These are phyloP conservation scores for Nemania bipapillata DNA, from an alignment of 2,329 filamentous ascomycete species.

Conservation along the genomic window DNA sequence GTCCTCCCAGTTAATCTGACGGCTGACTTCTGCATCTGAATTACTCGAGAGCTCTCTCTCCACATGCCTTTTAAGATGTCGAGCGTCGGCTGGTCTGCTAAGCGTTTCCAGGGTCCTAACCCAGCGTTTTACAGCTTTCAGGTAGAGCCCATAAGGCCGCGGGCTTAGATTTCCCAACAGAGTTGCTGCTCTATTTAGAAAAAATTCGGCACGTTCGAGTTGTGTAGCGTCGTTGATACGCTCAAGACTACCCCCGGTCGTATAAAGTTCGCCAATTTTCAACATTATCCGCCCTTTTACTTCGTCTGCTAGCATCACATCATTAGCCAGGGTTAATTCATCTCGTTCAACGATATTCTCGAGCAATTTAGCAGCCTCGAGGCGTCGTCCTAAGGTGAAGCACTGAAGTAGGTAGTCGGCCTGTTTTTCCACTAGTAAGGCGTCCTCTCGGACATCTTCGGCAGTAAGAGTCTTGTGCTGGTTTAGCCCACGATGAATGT, in stretches of 20 bases:
- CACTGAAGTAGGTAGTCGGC: constrained; percentile 10
- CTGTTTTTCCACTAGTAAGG: constrained; percentile 5
- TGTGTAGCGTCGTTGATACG: neutral
- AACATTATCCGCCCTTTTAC: constrained; percentile 11
- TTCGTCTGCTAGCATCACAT: neutral
- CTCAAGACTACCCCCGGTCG: neutral
- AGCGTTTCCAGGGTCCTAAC: constrained; percentile 9
- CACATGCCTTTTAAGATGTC: neutral
- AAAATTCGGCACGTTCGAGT: neutral
- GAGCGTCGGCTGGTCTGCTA: neutral
- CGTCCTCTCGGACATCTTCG: constrained; percentile 15
- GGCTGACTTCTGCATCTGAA: neutral
- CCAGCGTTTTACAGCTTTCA: neutral
- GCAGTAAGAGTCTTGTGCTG: neutral
- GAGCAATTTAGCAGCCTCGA: constrained; percentile 10
- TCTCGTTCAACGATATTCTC: constrained; percentile 1
- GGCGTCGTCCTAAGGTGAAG: neutral
- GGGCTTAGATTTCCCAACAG: constrained; percentile 1
- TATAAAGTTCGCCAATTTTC: constrained; percentile 16
- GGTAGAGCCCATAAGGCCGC: constrained; percentile 9
- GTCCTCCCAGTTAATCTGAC: constrained; percentile 9
- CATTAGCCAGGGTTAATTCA: no score
- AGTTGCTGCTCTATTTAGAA: constrained; percentile 2
- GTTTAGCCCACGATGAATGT: neutral
- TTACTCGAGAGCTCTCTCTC: neutral